Conservation (phyloP, 2,329 filamentous ascomycete species). For the Apiospora saccharicola region DNA sequence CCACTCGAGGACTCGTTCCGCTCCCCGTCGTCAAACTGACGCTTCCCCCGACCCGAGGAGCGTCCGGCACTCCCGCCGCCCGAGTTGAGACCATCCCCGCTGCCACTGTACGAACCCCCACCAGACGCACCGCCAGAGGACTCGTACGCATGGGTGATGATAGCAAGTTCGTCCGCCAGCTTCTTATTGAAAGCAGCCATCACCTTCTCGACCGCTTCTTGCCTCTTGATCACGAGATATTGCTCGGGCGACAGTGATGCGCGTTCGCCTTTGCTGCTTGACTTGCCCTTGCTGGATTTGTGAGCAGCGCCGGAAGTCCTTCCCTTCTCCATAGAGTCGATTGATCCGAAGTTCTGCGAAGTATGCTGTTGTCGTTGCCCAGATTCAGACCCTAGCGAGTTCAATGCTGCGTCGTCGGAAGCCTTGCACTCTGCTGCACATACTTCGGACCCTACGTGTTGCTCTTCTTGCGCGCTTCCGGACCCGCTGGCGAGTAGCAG, state of each 20-base stretch:
- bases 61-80: slow-evolving; percentile 30
- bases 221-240: slow-evolving; percentile 38
- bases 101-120: slow-evolving; percentile 24
- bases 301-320: slow-evolving; percentile 36
- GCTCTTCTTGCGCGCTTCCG: not conserved
- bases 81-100: slow-evolving; percentile 26
- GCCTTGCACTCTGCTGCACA: slow-evolving; percentile 20
- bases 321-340: slow-evolving; percentile 40
- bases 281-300: slow-evolving; percentile 34
- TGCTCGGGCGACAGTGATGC: slow-evolving; percentile 35
- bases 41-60: slow-evolving; percentile 36
- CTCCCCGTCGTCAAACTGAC: slow-evolving; percentile 39
- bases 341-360: slow-evolving; percentile 25
- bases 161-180: slow-evolving; percentile 40
- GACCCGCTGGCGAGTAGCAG: not conserved
- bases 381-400: slow-evolving; percentile 18
- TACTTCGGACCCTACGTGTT: slow-evolving; percentile 2
- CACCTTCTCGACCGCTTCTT: slow-evolving; percentile 36
- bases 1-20: slow-evolving; percentile 38
- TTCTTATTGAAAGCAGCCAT: slow-evolving; percentile 40
- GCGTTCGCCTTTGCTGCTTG: slow-evolving; percentile 30
- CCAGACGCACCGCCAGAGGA: slow-evolving; percentile 35
- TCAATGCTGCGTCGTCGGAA: slow-evolving; percentile 20
- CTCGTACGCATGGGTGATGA: slow-evolving; percentile 40
- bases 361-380: slow-evolving; percentile 10